These are phyloP conservation scores for Saturnispora quitensis DNA, from an alignment of 805 yeast genomes.

Conservation along the genomic window DNA sequence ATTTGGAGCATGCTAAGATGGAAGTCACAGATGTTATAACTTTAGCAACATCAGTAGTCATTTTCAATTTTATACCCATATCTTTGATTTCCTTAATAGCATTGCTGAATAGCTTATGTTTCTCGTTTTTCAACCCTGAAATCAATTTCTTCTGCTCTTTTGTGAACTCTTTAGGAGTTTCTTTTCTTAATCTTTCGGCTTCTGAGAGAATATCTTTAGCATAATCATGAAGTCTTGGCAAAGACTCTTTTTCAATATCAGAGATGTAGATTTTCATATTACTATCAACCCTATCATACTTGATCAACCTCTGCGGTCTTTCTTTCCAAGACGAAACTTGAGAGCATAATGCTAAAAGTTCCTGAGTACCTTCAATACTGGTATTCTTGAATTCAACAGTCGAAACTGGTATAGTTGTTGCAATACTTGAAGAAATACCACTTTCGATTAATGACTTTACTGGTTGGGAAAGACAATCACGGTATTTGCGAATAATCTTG, in stretches of 20 bases:
- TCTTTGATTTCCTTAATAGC: constrained; percentile 63
- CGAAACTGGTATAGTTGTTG: not conserved
- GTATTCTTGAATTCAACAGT: not conserved
- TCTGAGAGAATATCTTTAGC: constrained; percentile 47
- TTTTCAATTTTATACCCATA: constrained; percentile 64
- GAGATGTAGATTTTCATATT: constrained; percentile 46
- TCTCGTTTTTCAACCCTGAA: constrained; percentile 72
- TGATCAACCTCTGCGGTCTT: constrained; percentile 49
- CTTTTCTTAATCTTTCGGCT: constrained; percentile 55
- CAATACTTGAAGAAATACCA: constrained; percentile 34
- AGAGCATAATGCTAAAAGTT: constrained; percentile 20
- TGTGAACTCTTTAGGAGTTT: constrained; percentile 64
- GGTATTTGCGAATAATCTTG: constrained; percentile 75
- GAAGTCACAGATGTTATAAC: constrained; percentile 54
- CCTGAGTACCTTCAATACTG: constrained; percentile 3
- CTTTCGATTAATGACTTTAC: constrained; percentile 49
- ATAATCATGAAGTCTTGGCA: constrained; percentile 44
- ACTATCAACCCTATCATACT: constrained; percentile 39
- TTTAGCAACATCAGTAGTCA: constrained; percentile 56
- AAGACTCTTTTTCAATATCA: constrained; percentile 25
- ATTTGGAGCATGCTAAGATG: constrained; percentile 46
- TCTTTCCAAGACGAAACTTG: constrained; percentile 39
- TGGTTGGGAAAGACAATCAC: constrained; percentile 46
- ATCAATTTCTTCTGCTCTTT: constrained; percentile 68
- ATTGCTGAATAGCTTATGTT: constrained; percentile 67